A percentile compares a stretch with the other conserved stretches of the same genome.
phyloP scores from a whole-genome alignment of 202 grass and related monocot species.

The Digitaria exilis region DNA sequence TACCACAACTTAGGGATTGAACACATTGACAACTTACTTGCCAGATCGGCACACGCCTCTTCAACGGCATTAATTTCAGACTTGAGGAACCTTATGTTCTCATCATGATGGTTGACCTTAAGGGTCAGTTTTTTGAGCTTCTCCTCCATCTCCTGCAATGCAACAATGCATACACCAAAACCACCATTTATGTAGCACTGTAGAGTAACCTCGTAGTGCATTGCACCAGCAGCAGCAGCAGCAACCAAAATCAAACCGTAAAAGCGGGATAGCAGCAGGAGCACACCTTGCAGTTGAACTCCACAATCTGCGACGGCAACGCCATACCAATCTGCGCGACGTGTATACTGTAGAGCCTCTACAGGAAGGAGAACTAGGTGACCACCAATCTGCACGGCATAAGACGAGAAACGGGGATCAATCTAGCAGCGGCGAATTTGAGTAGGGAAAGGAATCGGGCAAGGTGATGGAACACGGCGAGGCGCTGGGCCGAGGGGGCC shows the following conservation, averaged over 20 bases:
- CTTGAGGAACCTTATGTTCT: conserved; percentile 69
- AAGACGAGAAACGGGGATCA: neutral
- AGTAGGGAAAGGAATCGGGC: neutral
- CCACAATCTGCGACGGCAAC: conserved; percentile 24
- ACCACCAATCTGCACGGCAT: conserved; percentile 14
- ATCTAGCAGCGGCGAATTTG: neutral
- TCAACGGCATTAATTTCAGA: conserved; percentile 52
- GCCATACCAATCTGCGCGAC: conserved; percentile 46
- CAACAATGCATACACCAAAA: conserved; percentile 15
- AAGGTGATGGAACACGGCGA: neutral
- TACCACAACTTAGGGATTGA: neutral
- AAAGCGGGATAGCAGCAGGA: neutral
- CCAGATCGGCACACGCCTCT: conserved; percentile 45
- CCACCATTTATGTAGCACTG: conserved; percentile 4
- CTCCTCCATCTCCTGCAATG: conserved; percentile 64
- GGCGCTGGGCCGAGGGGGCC: neutral
- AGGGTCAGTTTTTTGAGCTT: conserved; percentile 57
- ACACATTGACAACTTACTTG: conserved; percentile 47
- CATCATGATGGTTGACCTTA: conserved; percentile 70
- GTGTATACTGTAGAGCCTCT: neutral
- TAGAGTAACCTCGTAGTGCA: conserved; percentile 10
- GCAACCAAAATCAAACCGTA: neutral
- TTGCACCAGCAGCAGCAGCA: neutral
- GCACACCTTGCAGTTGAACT: conserved; percentile 43
- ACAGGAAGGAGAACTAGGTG: conserved; percentile 6